A percentile compares a stretch with the other conserved stretches of the same genome.
Evolutionary conservation across 2,329 filamentous ascomycete genomes (phyloP).

Genomic region (Talaromyces sp.): DNA sequence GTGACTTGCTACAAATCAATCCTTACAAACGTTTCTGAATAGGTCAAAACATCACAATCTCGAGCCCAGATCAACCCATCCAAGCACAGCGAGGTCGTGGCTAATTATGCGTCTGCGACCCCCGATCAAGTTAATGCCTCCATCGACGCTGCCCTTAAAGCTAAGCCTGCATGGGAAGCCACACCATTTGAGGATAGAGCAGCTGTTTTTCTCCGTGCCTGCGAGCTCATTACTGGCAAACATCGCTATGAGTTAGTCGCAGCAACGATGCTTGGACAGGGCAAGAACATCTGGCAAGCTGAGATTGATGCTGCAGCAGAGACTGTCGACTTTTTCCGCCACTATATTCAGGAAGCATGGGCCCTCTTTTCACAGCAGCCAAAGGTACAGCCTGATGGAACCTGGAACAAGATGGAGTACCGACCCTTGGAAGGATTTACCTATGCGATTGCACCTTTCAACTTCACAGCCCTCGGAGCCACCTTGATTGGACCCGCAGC

Average conservation of each 20-base stretch:
- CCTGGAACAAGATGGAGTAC: constrained; percentile 89
- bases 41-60: constrained; percentile 22
- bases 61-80: neutral
- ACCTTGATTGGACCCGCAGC: constrained; percentile 80
- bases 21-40: neutral
- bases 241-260: constrained; percentile 95
- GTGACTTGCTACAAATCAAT: neutral
- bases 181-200: constrained; percentile 86
- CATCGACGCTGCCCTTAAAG: constrained; percentile 21
- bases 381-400: constrained; percentile 72
- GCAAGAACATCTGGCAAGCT: constrained; percentile 96
- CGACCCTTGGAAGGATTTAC: constrained; percentile 89
- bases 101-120: constrained; percentile 23
- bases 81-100: neutral
- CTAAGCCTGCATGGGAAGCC: constrained; percentile 65
- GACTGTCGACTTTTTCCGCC: constrained; percentile 80
- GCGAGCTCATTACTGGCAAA: constrained; percentile 82
- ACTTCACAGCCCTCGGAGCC: constrained; percentile 89
- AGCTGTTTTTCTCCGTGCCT: constrained; percentile 89
- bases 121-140: constrained; percentile 18
- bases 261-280: constrained; percentile 89
- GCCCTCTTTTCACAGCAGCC: constrained; percentile 86
- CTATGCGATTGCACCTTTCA: constrained; percentile 89
- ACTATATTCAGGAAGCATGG: constrained; percentile 89
- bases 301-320: constrained; percentile 94